A percentile compares a stretch with the other conserved stretches of the same genome.
Evolutionary conservation across 2,329 filamentous ascomycete genomes (phyloP).

Genomic region (Curvularia sp.): DNA sequence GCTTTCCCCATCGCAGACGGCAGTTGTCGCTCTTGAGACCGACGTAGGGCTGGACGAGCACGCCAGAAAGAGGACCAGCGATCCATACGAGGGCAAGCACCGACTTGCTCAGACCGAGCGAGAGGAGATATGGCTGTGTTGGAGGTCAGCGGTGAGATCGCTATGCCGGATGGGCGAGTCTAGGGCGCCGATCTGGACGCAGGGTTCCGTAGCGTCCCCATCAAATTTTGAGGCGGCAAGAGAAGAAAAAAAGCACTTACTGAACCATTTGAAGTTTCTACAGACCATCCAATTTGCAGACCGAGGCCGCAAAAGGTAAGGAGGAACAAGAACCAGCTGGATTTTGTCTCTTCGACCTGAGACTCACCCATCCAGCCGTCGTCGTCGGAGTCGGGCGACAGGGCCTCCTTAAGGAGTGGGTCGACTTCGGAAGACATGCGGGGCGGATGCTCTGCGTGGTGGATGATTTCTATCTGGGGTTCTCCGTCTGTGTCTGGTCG

Average conservation of each 20-base stretch:
- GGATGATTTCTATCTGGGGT: conserved; percentile 38
- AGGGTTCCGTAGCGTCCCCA: conserved; percentile 11
- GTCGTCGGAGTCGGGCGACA: conserved; percentile 41
- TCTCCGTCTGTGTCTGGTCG: conserved; percentile 26
- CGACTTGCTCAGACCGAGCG: conserved; percentile 61
- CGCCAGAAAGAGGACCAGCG: conserved; percentile 62
- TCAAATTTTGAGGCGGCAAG: neutral
- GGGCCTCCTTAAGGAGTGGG: conserved; percentile 43
- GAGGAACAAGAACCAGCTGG: conserved; percentile 82
- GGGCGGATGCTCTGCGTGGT: conserved; percentile 47
- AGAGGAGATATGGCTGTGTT: conserved; percentile 59
- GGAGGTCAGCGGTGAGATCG: neutral
- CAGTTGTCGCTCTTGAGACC: conserved; percentile 62
- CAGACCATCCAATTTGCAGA: conserved; percentile 93
- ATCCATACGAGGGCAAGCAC: conserved; percentile 63
- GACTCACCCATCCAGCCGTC: conserved; percentile 54
- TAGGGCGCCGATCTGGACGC: conserved; percentile 6
- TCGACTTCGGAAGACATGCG: conserved; percentile 44
- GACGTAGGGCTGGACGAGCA: conserved; percentile 62
- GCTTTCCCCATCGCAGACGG: conserved; percentile 57
- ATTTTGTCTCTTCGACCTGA: conserved; percentile 72
- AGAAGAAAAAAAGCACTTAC: conserved; percentile 50
- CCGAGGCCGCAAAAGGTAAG: conserved; percentile 86
- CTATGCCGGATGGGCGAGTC: neutral
- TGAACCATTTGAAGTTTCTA: conserved; percentile 92